A percentile compares a stretch with the other conserved stretches of the same genome.
These are phyloP conservation scores for Diaporthe sp. DNA, from an alignment of 2,329 filamentous ascomycete genomes.

Conservation along the genomic window DNA sequence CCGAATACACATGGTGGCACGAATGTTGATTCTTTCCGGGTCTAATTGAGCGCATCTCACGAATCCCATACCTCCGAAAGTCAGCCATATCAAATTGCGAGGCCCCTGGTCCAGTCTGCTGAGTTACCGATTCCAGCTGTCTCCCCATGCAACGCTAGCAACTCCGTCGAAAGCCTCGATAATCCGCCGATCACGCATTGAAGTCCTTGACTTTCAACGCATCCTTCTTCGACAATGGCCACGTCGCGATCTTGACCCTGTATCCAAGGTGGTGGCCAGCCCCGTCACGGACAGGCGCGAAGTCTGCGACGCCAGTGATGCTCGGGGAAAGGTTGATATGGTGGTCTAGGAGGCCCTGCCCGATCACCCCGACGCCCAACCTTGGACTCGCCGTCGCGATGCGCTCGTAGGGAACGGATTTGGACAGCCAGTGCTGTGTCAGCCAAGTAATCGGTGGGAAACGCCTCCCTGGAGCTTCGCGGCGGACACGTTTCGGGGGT, in stretches of 20 bases:
- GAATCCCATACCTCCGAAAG: background rate
- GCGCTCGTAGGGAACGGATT: slow-evolving; percentile 48
- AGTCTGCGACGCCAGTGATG: slow-evolving; percentile 47
- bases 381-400: slow-evolving; percentile 48
- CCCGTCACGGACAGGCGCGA: slow-evolving; percentile 47
- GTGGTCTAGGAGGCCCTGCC: slow-evolving; percentile 49
- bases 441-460: slow-evolving; percentile 45
- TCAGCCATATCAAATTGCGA: background rate
- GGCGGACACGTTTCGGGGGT: slow-evolving; percentile 12
- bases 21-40: background rate
- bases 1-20: background rate
- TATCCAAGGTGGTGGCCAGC: slow-evolving; percentile 45
- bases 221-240: slow-evolving; percentile 49
- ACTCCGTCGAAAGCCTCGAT: background rate
- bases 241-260: slow-evolving; percentile 51
- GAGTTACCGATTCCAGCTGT: background rate
- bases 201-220: slow-evolving; percentile 43
- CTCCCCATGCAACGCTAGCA: background rate
- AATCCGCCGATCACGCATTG: slow-evolving; percentile 40
- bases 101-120: background rate
- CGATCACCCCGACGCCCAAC: slow-evolving; percentile 47
- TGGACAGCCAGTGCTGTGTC: slow-evolving; percentile 44
- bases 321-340: slow-evolving; percentile 49
- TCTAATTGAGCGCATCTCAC: background rate
- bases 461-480: slow-evolving; percentile 37